Evolutionary conservation across 1,284 basidiomycete genomes (phyloP).

Genomic region (Chondrostereum purpureum): DNA sequence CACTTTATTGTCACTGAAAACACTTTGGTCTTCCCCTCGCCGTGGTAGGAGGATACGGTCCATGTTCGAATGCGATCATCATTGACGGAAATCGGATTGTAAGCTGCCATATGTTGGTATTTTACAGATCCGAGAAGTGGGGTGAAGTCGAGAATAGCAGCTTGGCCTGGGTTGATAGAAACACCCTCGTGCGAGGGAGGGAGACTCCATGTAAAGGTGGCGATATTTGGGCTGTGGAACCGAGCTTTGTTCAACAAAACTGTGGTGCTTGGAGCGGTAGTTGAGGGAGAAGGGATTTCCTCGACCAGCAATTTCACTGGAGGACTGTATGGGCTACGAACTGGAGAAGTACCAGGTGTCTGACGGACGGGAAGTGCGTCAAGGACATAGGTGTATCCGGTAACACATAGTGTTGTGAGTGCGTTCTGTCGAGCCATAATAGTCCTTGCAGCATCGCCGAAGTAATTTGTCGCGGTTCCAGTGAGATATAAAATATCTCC

Average conservation of each 20-base stretch:
- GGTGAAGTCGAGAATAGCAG: conserved; percentile 47
- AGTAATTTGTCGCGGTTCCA: conserved; percentile 44
- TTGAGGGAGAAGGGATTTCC: conserved; percentile 25
- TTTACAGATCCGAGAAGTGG: conserved; percentile 38
- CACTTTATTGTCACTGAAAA: conserved; percentile 46
- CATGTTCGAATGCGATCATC: conserved; percentile 63
- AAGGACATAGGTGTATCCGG: conserved; percentile 46
- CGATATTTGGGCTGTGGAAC: conserved; percentile 41
- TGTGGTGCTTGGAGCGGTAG: conserved; percentile 21
- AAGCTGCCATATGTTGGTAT: conserved; percentile 46
- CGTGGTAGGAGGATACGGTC: conserved; percentile 43
- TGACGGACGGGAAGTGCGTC: conserved; percentile 52
- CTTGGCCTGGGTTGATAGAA: conserved; percentile 43
- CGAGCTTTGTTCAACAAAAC: conserved; percentile 31
- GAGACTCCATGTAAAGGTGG: conserved; percentile 46
- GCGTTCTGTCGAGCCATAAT: conserved; percentile 53
- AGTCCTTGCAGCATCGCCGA: conserved; percentile 37
- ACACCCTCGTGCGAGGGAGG: conserved; percentile 23
- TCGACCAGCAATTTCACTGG: conserved; percentile 47
- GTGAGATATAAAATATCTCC: conserved; percentile 60
- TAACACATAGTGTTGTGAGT: conserved; percentile 41
- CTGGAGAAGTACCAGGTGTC: conserved; percentile 24
- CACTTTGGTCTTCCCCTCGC: conserved; percentile 12
- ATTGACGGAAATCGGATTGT: conserved; percentile 42
- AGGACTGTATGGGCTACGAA: conserved; percentile 52